phyloP scores from a whole-genome alignment of 1,284 basidiomycete species.

The Austropuccinia psidii region DNA sequence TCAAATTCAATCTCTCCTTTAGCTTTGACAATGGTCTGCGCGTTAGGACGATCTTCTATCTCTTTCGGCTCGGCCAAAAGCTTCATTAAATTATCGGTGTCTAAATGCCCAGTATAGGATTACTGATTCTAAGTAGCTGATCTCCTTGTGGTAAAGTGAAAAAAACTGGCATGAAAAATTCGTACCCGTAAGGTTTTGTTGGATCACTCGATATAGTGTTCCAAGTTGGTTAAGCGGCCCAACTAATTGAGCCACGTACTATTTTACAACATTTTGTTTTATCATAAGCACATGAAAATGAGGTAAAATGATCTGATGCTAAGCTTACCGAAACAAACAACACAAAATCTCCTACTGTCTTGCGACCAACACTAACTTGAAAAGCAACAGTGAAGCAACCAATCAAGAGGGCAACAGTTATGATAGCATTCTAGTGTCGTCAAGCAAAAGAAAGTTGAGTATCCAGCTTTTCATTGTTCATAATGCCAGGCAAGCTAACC shows the following conservation, averaged over 20 bases:
- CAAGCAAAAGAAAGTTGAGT: background rate
- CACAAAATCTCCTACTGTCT: constrained; percentile 44
- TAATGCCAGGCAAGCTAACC: constrained; percentile 49
- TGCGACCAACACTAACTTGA: constrained; percentile 55
- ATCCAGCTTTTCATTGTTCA: background rate
- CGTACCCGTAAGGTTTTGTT: constrained; percentile 55
- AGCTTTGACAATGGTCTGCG: constrained; percentile 63
- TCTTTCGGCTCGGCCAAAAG: constrained; percentile 54
- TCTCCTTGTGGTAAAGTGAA: background rate
- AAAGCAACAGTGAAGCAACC: constrained; percentile 67
- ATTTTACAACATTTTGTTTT: constrained; percentile 38
- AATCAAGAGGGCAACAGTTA: constrained; percentile 62
- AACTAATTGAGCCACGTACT: constrained; percentile 35
- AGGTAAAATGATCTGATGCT: background rate
- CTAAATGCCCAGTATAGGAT: background rate
- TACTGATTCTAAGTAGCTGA: background rate
- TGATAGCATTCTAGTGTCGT: constrained; percentile 48
- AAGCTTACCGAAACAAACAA: constrained; percentile 39
- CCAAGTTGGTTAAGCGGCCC: constrained; percentile 42
- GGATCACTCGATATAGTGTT: constrained; percentile 46
- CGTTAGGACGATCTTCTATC: constrained; percentile 68
- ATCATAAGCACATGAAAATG: constrained; percentile 43
- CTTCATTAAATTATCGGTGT: constrained; percentile 48
- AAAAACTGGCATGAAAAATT: background rate
- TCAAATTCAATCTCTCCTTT: constrained; percentile 73